Evolutionary conservation across 352 stramenopile genomes (phyloP).

Genomic region (Globisporangium nunn): DNA sequence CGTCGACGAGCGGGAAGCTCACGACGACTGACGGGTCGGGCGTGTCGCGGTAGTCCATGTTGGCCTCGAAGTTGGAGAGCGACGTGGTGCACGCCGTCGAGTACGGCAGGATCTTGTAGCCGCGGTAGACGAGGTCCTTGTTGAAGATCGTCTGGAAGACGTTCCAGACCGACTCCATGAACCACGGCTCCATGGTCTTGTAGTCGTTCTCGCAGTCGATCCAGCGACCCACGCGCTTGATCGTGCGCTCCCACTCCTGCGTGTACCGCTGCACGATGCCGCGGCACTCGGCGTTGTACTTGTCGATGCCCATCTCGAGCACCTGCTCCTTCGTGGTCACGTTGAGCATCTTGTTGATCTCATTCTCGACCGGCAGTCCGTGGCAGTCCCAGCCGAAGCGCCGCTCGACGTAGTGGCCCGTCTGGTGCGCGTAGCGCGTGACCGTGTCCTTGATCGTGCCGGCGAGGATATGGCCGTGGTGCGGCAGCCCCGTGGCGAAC

Average conservation of each 20-base stretch:
- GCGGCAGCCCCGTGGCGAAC: conserved; percentile 97
- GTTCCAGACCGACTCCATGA: conserved; percentile 99
- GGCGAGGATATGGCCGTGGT: conserved; percentile 98
- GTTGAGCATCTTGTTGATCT: conserved; percentile 99
- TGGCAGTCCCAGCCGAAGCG: conserved; percentile 99
- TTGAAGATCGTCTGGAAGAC: conserved; percentile 98
- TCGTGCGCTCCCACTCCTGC: conserved; percentile 97
- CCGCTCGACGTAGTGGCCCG: conserved; percentile 94
- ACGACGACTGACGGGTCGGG: conserved; percentile 97
- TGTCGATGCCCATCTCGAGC: conserved; percentile 95
- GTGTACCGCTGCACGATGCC: conserved; percentile 97
- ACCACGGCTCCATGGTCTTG: conserved; percentile 99
- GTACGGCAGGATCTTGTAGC: conserved; percentile 99
- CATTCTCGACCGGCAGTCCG: conserved; percentile 97
- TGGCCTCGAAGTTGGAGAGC: conserved; percentile 99
- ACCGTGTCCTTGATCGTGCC: conserved; percentile 99
- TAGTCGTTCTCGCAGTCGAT: conserved; percentile 99
- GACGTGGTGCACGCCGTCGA: conserved; percentile 96
- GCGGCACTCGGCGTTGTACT: conserved; percentile 98
- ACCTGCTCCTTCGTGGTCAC: conserved; percentile 98
- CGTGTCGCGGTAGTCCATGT: conserved; percentile 99
- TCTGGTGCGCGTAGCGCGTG: conserved; percentile 99
- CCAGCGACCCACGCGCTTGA: conserved; percentile 97
- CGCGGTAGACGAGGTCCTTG: conserved; percentile 98
- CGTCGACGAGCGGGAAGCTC: conserved; percentile 91